Base-by-base conservation (phyloP, 345 rosid genomes). In the Eucalyptus marginata region DNA sequence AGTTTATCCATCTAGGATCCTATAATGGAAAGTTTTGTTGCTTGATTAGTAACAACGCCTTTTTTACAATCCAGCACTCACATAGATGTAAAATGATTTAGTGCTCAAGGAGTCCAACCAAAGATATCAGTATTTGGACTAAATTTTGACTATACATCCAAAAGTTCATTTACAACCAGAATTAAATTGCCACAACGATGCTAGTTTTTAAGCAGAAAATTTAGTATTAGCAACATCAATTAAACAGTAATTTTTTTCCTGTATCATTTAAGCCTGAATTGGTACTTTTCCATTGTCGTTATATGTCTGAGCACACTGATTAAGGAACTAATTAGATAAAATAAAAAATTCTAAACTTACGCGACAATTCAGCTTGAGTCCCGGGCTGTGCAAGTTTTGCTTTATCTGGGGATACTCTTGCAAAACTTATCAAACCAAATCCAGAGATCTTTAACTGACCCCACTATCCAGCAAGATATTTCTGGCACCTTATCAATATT, bases 401-500 rank as follows among this genome's bases (percentile, higher is more conserved):
- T 92, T 91, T 95, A 88, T 93, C 94, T 36, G 93, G 93, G 44
- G 94, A 94, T 89, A 94, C 91, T 90, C 92, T 93, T 50, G 96
- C 93, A 90, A 94, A 49, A 87, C 92, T 94, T 88, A 95, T 86
- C 94, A 95, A 91, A 89, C 99, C 99, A 91, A 97, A 98, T 89
- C 99, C 99, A 93, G 97, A 88, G 79, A 98, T 92, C 95, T 98
- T 98, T 93, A 95, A 86, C 5, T 92, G 96, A 58, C 98, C 98
- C 99, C 96, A 90, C 90, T 93, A 95, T 97, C 99, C 94, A 96
- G 96, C 97, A 97, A 96, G 95, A 98, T 93, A 95, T 98, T 97
- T 96, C 99, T 98, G 99, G 95, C 97, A 98, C 99, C 99, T 98
- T 98, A 95, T 95, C 92, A 93, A 95, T 94, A 94, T 94, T 93